phyloP scores from a whole-genome alignment of 2,329 filamentous ascomycete genomes.

The Byssochlamys sp. region DNA sequence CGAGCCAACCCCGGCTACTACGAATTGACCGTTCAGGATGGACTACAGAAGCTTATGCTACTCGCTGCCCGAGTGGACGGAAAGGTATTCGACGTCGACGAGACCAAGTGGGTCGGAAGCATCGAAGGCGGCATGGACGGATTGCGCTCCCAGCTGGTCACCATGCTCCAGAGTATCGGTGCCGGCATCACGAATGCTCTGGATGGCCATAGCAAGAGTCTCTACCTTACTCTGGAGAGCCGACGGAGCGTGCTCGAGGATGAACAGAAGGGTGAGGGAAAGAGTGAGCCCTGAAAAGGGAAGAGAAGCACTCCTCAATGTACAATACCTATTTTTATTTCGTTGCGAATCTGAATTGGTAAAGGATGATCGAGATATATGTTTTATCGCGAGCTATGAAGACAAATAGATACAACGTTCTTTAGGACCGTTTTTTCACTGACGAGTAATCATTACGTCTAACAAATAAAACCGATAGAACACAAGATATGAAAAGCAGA shows the following conservation, averaged over 20 bases:
- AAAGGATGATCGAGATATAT: slow-evolving; percentile 1
- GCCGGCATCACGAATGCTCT: slow-evolving; percentile 67
- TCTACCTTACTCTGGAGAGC: slow-evolving; percentile 83
- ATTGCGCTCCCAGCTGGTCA: slow-evolving; percentile 69
- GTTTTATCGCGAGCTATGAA: neutral
- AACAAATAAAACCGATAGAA: neutral
- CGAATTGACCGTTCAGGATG: slow-evolving; percentile 67
- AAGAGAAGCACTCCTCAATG: slow-evolving; percentile 15
- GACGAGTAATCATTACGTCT: neutral
- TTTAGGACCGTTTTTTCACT: neutral
- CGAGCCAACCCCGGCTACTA: slow-evolving; percentile 71
- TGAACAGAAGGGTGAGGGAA: slow-evolving; percentile 39
- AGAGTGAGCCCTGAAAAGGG: slow-evolving; percentile 23
- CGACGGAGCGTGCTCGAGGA: slow-evolving; percentile 73
- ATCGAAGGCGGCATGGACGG: slow-evolving; percentile 75
- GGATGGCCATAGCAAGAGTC: slow-evolving; percentile 66
- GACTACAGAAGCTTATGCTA: slow-evolving; percentile 75
- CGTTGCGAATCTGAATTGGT: slow-evolving; percentile 7
- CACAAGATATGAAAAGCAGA: too few species aligned
- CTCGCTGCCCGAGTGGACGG: slow-evolving; percentile 81
- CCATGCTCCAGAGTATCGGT: slow-evolving; percentile 69
- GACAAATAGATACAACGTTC: slow-evolving; percentile 2
- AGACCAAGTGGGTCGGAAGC: slow-evolving; percentile 60
- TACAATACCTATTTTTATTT: slow-evolving; percentile 28
- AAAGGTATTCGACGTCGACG: slow-evolving; percentile 67